These are phyloP conservation scores for Avena insularis DNA, from an alignment of 176 grass and related monocot genomes.

Conservation along the genomic window DNA sequence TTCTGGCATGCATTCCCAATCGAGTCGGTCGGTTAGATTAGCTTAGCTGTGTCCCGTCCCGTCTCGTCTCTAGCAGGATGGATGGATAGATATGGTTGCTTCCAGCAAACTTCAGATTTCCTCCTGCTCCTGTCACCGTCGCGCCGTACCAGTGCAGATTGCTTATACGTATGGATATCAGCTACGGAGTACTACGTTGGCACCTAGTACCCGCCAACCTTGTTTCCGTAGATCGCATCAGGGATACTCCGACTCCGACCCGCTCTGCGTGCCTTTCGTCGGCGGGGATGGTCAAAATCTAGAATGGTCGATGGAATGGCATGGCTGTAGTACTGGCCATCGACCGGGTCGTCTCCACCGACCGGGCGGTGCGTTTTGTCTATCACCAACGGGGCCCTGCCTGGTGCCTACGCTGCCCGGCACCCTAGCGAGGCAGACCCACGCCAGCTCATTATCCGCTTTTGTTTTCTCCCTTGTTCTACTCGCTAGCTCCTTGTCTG, in stretches of 20 bases:
- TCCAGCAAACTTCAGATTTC: neutral
- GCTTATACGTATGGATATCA: too few species aligned
- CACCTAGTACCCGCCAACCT: neutral
- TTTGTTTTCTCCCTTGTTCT: too few species aligned
- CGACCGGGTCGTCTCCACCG: conserved; percentile 19
- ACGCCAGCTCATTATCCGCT: neutral
- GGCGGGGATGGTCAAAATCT: neutral
- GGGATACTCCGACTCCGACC: neutral
- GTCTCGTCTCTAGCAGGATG: too few species aligned
- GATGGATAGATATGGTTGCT: neutral
- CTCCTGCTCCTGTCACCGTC: neutral
- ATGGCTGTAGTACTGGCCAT: neutral
- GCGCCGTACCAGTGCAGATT: neutral
- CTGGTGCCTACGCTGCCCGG: neutral
- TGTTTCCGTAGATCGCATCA: neutral
- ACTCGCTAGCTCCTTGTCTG: too few species aligned
- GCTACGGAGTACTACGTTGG: neutral
- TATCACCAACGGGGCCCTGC: neutral
- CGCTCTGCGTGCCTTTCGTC: too few species aligned
- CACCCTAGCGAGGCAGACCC: neutral
- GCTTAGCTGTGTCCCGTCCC: neutral
- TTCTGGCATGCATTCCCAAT: neutral
- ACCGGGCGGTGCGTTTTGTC: conserved; percentile 45
- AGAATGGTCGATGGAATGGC: neutral
- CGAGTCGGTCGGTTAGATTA: neutral